Percentiles rank a stretch among this genome's conserved stretches.
Evolutionary conservation across 2,329 filamentous ascomycete genomes (phyloP).

Genomic region (Rhinocladiella similis): DNA sequence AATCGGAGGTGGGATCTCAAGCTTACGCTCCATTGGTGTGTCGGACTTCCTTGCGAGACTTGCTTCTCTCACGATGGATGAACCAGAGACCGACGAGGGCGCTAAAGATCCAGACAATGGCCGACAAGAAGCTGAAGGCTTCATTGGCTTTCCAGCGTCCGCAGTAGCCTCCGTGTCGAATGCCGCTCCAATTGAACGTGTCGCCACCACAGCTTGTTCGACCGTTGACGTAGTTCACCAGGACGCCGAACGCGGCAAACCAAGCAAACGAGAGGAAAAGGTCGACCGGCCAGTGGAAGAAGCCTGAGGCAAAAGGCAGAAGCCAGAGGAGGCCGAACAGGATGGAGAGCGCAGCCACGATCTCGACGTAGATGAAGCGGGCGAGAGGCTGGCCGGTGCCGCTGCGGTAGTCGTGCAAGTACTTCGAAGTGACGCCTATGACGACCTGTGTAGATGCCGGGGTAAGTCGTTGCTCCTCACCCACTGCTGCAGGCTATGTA

Average conservation of each 20-base stretch:
- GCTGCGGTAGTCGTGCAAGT: conserved; percentile 53
- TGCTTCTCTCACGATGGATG: conserved; percentile 23
- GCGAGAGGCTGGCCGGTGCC: conserved; percentile 51
- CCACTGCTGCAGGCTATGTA: too few relatives aligned
- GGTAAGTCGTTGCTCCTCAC: too few relatives aligned
- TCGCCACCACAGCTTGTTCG: conserved; percentile 33
- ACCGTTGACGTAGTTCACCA: conserved; percentile 56
- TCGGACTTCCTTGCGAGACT: conserved; percentile 18
- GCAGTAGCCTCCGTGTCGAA: conserved; percentile 56
- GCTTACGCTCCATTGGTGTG: conserved; percentile 13
- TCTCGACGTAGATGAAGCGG: conserved; percentile 73
- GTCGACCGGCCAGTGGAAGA: conserved; percentile 72
- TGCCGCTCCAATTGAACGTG: conserved; percentile 60
- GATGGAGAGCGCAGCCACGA: conserved; percentile 68
- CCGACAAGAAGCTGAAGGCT: conserved; percentile 71
- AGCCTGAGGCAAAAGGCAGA: conserved; percentile 66
- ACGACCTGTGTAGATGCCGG: conserved; percentile 47
- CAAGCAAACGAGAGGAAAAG: conserved; percentile 67
- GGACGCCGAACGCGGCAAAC: conserved; percentile 68
- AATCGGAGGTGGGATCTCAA: neutral
- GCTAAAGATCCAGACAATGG: conserved; percentile 69
- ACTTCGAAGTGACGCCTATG: conserved; percentile 67
- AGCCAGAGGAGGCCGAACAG: conserved; percentile 70
- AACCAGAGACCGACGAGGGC: conserved; percentile 50
- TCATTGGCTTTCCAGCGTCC: conserved; percentile 69